A percentile compares a stretch with the other conserved stretches of the same genome.
Conservation (phyloP, 2,329 filamentous ascomycete genomes). For the Metarhizium sp. region DNA sequence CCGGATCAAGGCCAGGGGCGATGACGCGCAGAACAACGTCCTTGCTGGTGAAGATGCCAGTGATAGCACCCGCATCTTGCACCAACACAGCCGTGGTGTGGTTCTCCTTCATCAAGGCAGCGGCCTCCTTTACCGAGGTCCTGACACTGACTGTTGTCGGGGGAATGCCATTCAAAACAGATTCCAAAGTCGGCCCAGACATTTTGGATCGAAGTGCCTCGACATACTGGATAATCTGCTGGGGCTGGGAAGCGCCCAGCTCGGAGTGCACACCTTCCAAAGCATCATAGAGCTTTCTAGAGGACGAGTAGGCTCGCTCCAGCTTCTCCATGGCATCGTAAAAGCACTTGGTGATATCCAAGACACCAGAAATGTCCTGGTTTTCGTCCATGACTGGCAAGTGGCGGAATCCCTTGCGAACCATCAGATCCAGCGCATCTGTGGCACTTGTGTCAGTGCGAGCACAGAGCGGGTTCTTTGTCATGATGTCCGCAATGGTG, state of each 20-base stretch:
- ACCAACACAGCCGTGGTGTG: conserved; percentile 95
- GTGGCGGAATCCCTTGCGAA: conserved; percentile 94
- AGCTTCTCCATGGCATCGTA: conserved; percentile 99
- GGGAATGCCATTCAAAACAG: conserved; percentile 82
- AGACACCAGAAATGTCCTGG: conserved; percentile 94
- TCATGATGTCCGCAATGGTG: conserved; percentile 98
- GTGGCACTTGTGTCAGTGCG: conserved; percentile 97
- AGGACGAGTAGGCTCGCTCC: conserved; percentile 93
- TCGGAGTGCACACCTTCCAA: conserved; percentile 97
- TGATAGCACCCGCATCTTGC: conserved; percentile 93
- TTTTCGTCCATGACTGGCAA: conserved; percentile 99
- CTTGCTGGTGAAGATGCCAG: conserved; percentile 98
- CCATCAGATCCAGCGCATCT: conserved; percentile 95
- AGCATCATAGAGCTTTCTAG: conserved; percentile 95
- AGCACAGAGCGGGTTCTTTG: conserved; percentile 95
- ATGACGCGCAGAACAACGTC: conserved; percentile 97
- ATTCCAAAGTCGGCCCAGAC: conserved; percentile 94
- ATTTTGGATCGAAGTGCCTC: conserved; percentile 92
- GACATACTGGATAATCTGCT: conserved; percentile 98
- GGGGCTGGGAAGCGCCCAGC: conserved; percentile 87
- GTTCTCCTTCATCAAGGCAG: conserved; percentile 95
- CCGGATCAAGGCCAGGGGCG: conserved; percentile 86
- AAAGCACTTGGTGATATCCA: conserved; percentile 99
- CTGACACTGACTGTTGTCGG: conserved; percentile 92
- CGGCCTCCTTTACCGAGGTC: conserved; percentile 93